Evolutionary conservation across 1,284 basidiomycete species (phyloP).

Genomic region (Ganoderma lucidum): DNA sequence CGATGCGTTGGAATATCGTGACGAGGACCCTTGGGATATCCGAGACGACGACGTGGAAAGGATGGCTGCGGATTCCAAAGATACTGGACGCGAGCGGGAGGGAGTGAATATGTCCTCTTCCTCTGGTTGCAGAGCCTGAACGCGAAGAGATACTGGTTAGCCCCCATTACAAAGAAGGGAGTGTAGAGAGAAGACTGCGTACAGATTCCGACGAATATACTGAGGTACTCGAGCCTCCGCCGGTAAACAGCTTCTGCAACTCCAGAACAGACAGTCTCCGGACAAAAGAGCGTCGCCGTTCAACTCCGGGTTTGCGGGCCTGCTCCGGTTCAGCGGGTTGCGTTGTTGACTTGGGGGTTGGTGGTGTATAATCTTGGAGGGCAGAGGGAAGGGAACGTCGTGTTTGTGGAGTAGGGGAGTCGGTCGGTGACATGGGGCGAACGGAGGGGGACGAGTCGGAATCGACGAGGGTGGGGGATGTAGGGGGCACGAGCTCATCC

Average conservation of each 20-base stretch:
- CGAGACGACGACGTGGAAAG: constrained; percentile 27
- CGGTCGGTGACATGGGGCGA: constrained; percentile 28
- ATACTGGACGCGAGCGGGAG: constrained; percentile 18
- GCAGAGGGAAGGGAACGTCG: constrained; percentile 28
- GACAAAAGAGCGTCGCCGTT: constrained; percentile 42
- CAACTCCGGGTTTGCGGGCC: constrained; percentile 28
- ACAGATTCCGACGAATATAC: not conserved
- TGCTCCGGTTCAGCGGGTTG: constrained; percentile 11
- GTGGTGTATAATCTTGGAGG: constrained; percentile 33
- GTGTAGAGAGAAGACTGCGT: not conserved
- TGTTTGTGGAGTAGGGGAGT: constrained; percentile 17
- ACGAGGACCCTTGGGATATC: constrained; percentile 14
- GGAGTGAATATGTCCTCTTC: constrained; percentile 24
- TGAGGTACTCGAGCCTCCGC: constrained; percentile 22
- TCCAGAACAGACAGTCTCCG: constrained; percentile 42
- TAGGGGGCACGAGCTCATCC: constrained; percentile 31
- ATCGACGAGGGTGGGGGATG: constrained; percentile 21
- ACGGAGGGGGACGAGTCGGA: constrained; percentile 22
- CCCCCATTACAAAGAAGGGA: not conserved
- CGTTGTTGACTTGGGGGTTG: constrained; percentile 16
- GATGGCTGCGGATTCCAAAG: constrained; percentile 24
- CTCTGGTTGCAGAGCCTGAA: constrained; percentile 19
- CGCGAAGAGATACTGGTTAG: not conserved
- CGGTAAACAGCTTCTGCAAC: constrained; percentile 41
- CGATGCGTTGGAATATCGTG: constrained; percentile 18